phyloP scores from a whole-genome alignment of 495 filamentous ascomycete species.

The Tetracladium marchalianum region DNA sequence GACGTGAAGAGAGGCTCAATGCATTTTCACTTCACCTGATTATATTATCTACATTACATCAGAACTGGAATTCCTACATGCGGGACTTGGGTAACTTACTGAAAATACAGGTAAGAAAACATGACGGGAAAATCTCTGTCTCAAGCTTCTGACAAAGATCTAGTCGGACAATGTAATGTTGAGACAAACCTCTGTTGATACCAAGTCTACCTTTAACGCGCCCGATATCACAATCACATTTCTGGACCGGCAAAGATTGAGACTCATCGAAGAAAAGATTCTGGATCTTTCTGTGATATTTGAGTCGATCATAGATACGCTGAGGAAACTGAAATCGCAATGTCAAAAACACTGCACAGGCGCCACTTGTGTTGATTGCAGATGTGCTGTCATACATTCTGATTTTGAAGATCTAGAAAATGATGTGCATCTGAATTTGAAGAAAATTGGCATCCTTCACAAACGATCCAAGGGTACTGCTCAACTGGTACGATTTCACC shows the following conservation, averaged over 20 bases:
- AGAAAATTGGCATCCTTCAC: constrained; percentile 8
- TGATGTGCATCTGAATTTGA: constrained; percentile 2
- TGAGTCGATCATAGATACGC: constrained; percentile 12
- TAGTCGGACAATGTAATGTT: constrained; percentile 3
- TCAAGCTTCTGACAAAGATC: background rate
- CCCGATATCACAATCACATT: constrained; percentile 2
- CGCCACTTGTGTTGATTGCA: background rate
- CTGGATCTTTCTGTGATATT: constrained; percentile 11
- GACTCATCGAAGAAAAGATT: constrained; percentile 18
- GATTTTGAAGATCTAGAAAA: constrained; percentile 7
- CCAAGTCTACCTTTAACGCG: background rate
- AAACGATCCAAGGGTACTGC: constrained; percentile 8
- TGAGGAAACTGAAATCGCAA: constrained; percentile 4
- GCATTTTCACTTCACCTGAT: constrained; percentile 15
- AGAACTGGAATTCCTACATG: constrained; percentile 17
- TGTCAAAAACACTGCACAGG: constrained; percentile 4
- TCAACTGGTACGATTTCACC: constrained; percentile 8
- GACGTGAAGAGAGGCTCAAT: background rate
- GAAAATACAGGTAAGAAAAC: constrained; percentile 4
- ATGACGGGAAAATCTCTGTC: no score
- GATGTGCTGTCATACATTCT: background rate
- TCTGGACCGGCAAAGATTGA: constrained; percentile 13
- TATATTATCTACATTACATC: constrained; percentile 7
- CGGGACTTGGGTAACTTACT: constrained; percentile 7
- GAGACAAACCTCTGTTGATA: constrained; percentile 5